Base-by-base conservation (phyloP, 2,329 filamentous ascomycete genomes). In the Pyricularia pennisetigena region DNA sequence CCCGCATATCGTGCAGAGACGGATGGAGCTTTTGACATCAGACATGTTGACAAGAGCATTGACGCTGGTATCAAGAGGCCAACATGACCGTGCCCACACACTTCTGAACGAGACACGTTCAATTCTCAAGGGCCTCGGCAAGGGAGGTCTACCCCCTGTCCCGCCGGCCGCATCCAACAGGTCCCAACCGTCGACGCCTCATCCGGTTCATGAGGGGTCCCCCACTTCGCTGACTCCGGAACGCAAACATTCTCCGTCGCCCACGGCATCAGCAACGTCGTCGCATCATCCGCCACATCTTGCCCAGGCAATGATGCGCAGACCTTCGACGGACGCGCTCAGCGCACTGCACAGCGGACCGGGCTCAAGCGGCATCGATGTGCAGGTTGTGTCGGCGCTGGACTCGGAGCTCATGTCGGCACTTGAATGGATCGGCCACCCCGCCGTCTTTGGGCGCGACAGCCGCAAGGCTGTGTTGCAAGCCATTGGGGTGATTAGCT, bases 381-480 rank as follows among this genome's bases (percentile, higher is more conserved):
- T 86, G 6, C 84, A 83, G 49, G 95, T 92, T 0, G 94, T 98
- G 74, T 83, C 88, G 28, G 94, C 95, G 2, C 87, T 99, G 23
- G 95, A 99, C 76, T 87, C 91, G 0, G 95, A 99, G 78, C 86
- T 99, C 41, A 93, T 97, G 76, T 87, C 91, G 41, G 92, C 91
- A 66, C 82, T 99, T 20, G 95, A 99, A 79, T 99, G 95, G 95
- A 98, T 99, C 78, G 93, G 91, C 76, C 95, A 99, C 75, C 95
- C 95, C 1, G 94, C 94, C 1, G 92, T 98, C 2, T 99, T 99
- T 76, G 90, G 91, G 9, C 88, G 95, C 54, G 95, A 99, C 77
- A 95, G 92, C 69, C 89, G 95, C 74, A 99, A 99, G 81, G 93
- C 94, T 4, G 94, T 99, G 2, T 83, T 99, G 28, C 95, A 99